Conservation (phyloP, 148 eudicot species). For the Rhododendron molle region DNA sequence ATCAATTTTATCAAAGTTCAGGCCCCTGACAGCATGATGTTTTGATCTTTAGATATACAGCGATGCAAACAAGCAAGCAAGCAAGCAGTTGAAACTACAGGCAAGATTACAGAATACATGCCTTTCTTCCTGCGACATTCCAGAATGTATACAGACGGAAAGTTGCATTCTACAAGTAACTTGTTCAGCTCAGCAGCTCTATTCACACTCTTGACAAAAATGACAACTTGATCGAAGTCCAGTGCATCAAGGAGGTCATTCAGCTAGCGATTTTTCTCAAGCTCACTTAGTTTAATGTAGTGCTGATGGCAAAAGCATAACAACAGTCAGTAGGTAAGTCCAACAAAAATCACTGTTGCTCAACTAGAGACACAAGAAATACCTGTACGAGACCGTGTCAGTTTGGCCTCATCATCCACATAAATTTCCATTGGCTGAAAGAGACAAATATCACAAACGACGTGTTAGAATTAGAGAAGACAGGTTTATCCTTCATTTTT, state of each 20-base stretch:
- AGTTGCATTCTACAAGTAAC: constrained; percentile 92
- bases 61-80: constrained; percentile 9
- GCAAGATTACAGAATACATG: constrained; percentile 12
- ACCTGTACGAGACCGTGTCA: constrained; percentile 99
- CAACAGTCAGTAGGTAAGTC: background rate
- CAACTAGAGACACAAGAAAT: background rate
- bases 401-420: constrained; percentile 96
- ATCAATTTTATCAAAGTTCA: background rate
- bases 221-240: constrained; percentile 96
- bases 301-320: constrained; percentile 45
- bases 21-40: background rate
- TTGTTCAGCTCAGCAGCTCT: constrained; percentile 96
- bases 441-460: background rate
- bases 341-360: background rate
- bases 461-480: background rate
- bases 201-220: constrained; percentile 88
- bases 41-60: background rate
- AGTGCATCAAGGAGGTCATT: constrained; percentile 94
- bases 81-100: background rate
- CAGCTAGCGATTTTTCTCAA: constrained; percentile 89
- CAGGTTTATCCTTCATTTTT: background rate
- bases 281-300: constrained; percentile 83
- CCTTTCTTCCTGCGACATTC: constrained; percentile 99
- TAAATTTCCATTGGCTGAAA: constrained; percentile 79
- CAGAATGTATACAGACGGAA: constrained; percentile 97